Conservation (phyloP, 75 land plant genomes). For the Chamaecyparis obtusa region DNA sequence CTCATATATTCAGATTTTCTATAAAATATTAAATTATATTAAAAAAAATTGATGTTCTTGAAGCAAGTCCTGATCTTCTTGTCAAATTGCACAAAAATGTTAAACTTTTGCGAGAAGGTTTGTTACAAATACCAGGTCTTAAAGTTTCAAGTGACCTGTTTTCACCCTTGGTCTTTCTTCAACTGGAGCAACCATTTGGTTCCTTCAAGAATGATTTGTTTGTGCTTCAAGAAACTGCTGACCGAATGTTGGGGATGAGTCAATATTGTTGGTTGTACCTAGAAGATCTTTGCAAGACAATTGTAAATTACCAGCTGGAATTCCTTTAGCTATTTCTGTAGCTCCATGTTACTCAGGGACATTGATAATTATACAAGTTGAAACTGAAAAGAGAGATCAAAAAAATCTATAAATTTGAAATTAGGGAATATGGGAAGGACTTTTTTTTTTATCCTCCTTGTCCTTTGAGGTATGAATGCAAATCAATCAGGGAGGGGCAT, state of each 20-base stretch:
- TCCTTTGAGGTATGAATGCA: no score
- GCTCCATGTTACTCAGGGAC: conserved; percentile 19
- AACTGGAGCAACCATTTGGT: conserved; percentile 58
- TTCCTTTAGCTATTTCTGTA: conserved; percentile 59
- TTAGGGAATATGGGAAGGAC: no score
- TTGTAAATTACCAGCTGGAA: conserved; percentile 63
- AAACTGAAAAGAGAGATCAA: no score
- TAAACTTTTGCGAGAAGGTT: conserved; percentile 28
- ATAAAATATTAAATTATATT: no score
- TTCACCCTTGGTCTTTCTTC: neutral
- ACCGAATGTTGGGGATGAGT: conserved; percentile 56
- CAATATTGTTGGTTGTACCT: conserved; percentile 46
- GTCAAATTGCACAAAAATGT: no score
- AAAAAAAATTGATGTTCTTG: no score
- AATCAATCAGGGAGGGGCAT: no score
- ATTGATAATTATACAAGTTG: no score
- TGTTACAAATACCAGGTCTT: conserved; percentile 63
- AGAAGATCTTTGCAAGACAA: conserved; percentile 67
- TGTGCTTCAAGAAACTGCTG: conserved; percentile 59
- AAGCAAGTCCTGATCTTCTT: no score
- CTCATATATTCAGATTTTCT: no score
- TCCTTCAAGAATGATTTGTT: conserved; percentile 46
- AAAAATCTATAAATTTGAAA: no score
- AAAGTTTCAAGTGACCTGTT: conserved; percentile 11
- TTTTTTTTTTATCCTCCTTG: no score